Evolutionary conservation across 73 alveolate genomes (phyloP).

Genomic region (Chromera velia): DNA sequence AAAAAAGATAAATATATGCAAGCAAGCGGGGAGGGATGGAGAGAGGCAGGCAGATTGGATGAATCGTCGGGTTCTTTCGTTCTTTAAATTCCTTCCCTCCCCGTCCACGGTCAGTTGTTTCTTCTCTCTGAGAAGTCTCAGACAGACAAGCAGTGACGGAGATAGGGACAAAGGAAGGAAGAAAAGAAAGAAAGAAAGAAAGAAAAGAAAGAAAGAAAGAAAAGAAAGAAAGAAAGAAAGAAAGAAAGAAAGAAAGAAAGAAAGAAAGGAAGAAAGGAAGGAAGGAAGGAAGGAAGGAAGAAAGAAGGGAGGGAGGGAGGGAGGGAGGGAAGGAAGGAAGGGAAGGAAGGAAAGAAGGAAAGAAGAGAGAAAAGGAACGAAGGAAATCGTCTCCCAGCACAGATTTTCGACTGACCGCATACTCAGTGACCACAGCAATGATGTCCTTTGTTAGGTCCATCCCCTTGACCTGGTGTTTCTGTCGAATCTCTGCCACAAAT

Average conservation of each 20-base stretch:
- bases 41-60: not conserved
- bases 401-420: not conserved
- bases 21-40: too few species aligned
- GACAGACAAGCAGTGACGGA: too few species aligned
- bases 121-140: too few species aligned
- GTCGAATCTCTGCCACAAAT: constrained; percentile 63
- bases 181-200: not conserved
- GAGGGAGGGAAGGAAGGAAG: not conserved
- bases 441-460: constrained; percentile 65
- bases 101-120: not conserved
- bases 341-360: not conserved
- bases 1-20: too few species aligned
- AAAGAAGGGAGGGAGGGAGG: not conserved
- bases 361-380: not conserved
- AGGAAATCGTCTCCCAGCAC: too few species aligned
- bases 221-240: not conserved
- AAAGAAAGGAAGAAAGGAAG: not conserved
- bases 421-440: constrained; percentile 39
- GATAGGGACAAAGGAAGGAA: not conserved
- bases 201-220: too few species aligned
- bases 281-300: not conserved
- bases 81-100: not conserved
- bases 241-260: not conserved
- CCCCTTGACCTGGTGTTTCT: constrained; percentile 55
- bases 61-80: not conserved